Base-by-base conservation (phyloP, 1,284 basidiomycete species). In the Puccinia polysora region DNA sequence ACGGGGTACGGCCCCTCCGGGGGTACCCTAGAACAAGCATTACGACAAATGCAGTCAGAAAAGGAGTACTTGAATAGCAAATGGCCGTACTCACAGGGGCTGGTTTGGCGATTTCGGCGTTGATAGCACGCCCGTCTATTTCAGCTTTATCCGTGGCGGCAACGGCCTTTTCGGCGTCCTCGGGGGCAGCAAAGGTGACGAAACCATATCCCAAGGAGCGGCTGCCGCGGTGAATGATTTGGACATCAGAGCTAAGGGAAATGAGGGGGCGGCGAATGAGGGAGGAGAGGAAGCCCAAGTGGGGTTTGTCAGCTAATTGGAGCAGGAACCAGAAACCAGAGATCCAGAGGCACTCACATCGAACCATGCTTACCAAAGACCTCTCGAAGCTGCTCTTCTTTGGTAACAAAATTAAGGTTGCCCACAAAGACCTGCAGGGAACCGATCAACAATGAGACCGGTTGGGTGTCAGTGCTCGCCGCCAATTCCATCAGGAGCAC, bases 31-130 rank as follows among this genome's bases (percentile, higher is more conserved):
- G 15, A 28, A 2, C 3, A 45, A 50, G 23, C 18, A 59, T 1
- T 30, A 4, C 7, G 3, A 60, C 4, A 34, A 30, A 23, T 53
- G 4, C n/a, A 59, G 14, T 40, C 4, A 56, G 2, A 40, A 47
- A 12, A 50, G 10, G 52, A 20, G 15, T 5, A 34, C 34, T 15
- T 8, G 28, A 58, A 14, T 32, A 25, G 56, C 20, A 7, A 30
- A 30, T 3, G 8, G 20, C 10, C 20, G 10, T 12, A 14, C 68
- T 52, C 52, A 89, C 85, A 75, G 90, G 88, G 75, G 87, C 83
- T 74, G 90, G 89, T 82, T 92, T 92, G 79, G 92, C 93, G 79
- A 91, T 83, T 83, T 94, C 88, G 81, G 95, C 85, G 81, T 89
- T 87, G 80, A 94, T 86, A 81, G 84, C 84, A 80, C 92, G 90